Conservation (phyloP, 2,329 filamentous ascomycete genomes). For the Fusarium sp. region DNA sequence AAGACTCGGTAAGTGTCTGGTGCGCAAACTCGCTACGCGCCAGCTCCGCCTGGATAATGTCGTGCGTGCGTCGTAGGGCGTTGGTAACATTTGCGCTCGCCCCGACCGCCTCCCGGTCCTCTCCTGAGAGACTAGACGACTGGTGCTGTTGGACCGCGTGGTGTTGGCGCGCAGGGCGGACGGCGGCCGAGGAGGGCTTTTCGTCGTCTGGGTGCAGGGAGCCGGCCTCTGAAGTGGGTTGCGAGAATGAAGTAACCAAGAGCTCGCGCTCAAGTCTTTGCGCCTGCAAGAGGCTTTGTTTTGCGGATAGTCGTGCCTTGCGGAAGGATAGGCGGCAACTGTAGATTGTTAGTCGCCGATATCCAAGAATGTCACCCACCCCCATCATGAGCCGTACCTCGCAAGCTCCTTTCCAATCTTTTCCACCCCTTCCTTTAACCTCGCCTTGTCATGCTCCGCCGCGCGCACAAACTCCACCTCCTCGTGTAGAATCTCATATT, state of each 20-base stretch:
- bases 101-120: slow-evolving; percentile 78
- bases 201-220: slow-evolving; percentile 43
- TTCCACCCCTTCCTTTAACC: slow-evolving; percentile 73
- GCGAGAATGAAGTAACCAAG: slow-evolving; percentile 73
- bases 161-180: slow-evolving; percentile 41
- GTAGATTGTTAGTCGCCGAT: slow-evolving; percentile 3
- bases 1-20: slow-evolving; percentile 86
- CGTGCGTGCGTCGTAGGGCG: slow-evolving; percentile 85
- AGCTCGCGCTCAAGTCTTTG: slow-evolving; percentile 81
- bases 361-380: no score
- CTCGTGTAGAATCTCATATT: slow-evolving; percentile 82
- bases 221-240: slow-evolving; percentile 50
- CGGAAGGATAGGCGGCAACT: slow-evolving; percentile 76
- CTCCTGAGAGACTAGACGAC: slow-evolving; percentile 60
- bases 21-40: slow-evolving; percentile 89
- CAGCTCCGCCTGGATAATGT: slow-evolving; percentile 86
- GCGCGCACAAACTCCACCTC: slow-evolving; percentile 77
- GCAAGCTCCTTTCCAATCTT: slow-evolving; percentile 77
- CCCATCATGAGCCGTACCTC: slow-evolving; percentile 58
- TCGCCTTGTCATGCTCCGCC: slow-evolving; percentile 68
- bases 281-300: slow-evolving; percentile 77
- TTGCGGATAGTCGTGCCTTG: slow-evolving; percentile 83
- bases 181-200: slow-evolving; percentile 27
- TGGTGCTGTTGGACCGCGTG: slow-evolving; percentile 43
- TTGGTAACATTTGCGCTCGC: slow-evolving; percentile 86